phyloP scores from a whole-genome alignment of 2,329 filamentous ascomycete genomes.

The Amphichorda felina region DNA sequence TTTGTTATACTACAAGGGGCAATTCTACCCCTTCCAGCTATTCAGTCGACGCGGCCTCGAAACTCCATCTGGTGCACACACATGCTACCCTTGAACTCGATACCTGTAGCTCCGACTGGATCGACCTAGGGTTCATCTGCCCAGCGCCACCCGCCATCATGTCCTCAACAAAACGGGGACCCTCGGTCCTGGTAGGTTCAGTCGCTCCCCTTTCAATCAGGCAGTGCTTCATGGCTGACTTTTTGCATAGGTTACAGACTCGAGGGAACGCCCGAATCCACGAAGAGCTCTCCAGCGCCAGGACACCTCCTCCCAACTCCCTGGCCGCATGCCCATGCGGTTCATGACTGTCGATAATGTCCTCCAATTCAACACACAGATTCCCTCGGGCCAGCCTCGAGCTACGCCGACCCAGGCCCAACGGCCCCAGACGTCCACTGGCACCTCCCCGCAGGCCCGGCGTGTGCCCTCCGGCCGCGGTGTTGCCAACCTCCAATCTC shows the following conservation, averaged over 20 bases:
- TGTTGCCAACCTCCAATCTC: slow-evolving; percentile 25
- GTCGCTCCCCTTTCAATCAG: too few relatives aligned
- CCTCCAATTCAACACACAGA: slow-evolving; percentile 85
- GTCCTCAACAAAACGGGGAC: slow-evolving; percentile 39
- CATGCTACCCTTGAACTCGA: too few relatives aligned
- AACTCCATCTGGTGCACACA: too few relatives aligned
- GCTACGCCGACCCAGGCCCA: slow-evolving; percentile 42
- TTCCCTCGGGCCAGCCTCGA: slow-evolving; percentile 86
- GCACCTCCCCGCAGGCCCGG: slow-evolving; percentile 9
- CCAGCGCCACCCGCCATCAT: slow-evolving; percentile 17
- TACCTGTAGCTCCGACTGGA: too few relatives aligned
- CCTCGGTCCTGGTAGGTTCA: slow-evolving; percentile 45
- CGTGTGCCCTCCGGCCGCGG: slow-evolving; percentile 23
- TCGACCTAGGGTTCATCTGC: too few relatives aligned
- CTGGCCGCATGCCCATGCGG: slow-evolving; percentile 42
- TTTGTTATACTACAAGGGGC: too few relatives aligned
- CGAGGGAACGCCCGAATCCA: slow-evolving; percentile 21
- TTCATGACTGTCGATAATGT: slow-evolving; percentile 91
- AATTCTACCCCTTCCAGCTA: too few relatives aligned
- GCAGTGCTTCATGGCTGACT: neutral
- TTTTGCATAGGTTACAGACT: slow-evolving; percentile 21
- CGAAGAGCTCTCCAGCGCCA: slow-evolving; percentile 20
- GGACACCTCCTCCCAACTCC: slow-evolving; percentile 14
- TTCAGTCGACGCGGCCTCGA: too few relatives aligned
- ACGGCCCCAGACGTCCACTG: slow-evolving; percentile 9